These are phyloP conservation scores for Akanthomyces dipterigenus DNA, from an alignment of 2,329 filamentous ascomycete genomes.

Conservation along the genomic window DNA sequence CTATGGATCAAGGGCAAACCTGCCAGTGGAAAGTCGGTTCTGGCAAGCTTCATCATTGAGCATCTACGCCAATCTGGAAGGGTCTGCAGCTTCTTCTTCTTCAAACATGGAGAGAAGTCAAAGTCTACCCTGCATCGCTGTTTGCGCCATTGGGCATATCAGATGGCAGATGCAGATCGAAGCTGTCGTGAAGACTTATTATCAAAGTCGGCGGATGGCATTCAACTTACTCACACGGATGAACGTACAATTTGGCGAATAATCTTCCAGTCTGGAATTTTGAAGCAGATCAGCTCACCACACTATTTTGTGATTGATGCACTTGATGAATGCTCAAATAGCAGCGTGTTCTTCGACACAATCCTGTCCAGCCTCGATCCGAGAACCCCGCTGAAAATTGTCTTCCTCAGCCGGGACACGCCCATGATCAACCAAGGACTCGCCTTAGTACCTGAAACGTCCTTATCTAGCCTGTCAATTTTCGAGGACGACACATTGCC, in stretches of 20 bases:
- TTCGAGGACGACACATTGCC: not conserved
- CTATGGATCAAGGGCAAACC: slow-evolving; percentile 28
- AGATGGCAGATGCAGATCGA: slow-evolving; percentile 23
- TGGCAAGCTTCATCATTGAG: slow-evolving; percentile 22
- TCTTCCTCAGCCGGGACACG: slow-evolving; percentile 19
- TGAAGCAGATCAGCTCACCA: slow-evolving; percentile 13
- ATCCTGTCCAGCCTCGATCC: slow-evolving; percentile 17
- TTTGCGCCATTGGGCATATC: slow-evolving; percentile 26
- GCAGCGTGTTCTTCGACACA: slow-evolving; percentile 15
- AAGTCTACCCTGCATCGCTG: slow-evolving; percentile 20
- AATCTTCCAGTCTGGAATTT: slow-evolving; percentile 22
- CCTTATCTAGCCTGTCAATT: not conserved
- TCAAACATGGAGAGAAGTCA: slow-evolving; percentile 17
- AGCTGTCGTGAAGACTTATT: slow-evolving; percentile 16
- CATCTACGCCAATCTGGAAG: slow-evolving; percentile 14
- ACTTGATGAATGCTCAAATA: slow-evolving; percentile 26
- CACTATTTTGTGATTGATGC: slow-evolving; percentile 29
- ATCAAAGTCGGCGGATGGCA: slow-evolving; percentile 8
- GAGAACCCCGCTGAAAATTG: slow-evolving; percentile 16
- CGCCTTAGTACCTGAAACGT: too few relatives aligned
- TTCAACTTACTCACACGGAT: slow-evolving; percentile 18
- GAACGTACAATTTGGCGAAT: slow-evolving; percentile 21
- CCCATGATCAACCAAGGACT: not conserved
- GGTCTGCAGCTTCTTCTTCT: slow-evolving; percentile 28
- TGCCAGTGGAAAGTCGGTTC: slow-evolving; percentile 26